Conservation (phyloP, 768 basidiomycete species). For the Tephrocybe sp. region DNA sequence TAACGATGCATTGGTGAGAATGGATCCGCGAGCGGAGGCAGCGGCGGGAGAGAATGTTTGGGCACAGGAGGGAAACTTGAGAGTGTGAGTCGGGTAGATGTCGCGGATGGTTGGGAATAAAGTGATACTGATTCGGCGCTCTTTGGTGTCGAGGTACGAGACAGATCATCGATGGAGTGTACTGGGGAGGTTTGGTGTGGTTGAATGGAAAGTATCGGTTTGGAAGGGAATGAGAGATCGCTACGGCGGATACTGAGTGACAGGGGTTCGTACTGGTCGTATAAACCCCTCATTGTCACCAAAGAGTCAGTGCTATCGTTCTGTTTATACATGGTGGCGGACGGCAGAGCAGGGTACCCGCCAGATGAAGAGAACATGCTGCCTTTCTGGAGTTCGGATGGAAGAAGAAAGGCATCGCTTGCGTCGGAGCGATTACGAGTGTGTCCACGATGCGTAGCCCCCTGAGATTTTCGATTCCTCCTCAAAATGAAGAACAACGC, state of each 20-base stretch:
- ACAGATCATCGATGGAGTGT: too few relatives aligned
- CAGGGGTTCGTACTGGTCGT: background rate
- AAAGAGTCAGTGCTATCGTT: slow-evolving; percentile 4
- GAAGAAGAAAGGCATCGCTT: slow-evolving; percentile 4
- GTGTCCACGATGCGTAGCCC: background rate
- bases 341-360: background rate
- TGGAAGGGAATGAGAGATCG: background rate
- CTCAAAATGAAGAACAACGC: background rate
- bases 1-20: slow-evolving; percentile 1
- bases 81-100: background rate
- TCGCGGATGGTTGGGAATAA: slow-evolving; percentile 16
- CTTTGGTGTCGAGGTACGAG: background rate
- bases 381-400: background rate
- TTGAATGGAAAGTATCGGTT: background rate
- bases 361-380: background rate
- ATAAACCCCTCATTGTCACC: background rate
- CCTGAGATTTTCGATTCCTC: background rate
- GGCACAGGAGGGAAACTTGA: background rate
- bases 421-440: background rate
- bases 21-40: slow-evolving; percentile 3
- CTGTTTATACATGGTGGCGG: background rate
- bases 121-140: slow-evolving; percentile 9
- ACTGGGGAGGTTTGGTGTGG: slow-evolving; percentile 4
- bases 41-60: background rate
- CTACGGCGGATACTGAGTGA: background rate